Evolutionary conservation across 1,284 basidiomycete species (phyloP).

Genomic region (Leccinum brunneo-olivaceum): DNA sequence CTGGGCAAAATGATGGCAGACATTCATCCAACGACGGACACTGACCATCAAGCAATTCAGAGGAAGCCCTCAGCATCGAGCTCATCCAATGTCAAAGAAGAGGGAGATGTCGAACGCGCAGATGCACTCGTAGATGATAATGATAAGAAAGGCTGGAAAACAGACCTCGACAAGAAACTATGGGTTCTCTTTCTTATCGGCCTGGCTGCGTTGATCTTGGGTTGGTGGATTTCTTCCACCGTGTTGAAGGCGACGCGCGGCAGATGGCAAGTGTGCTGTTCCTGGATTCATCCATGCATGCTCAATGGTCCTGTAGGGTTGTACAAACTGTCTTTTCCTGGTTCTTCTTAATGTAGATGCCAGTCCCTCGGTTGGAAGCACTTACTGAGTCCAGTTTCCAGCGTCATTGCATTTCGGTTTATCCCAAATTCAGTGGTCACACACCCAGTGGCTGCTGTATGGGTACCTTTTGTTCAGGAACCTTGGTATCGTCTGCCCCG

Average conservation of each 20-base stretch:
- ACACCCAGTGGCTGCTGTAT: slow-evolving; percentile 58
- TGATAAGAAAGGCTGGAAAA: slow-evolving; percentile 17
- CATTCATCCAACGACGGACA: not conserved
- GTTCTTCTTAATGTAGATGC: slow-evolving; percentile 63
- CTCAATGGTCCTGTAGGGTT: slow-evolving; percentile 40
- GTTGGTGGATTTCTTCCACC: slow-evolving; percentile 77
- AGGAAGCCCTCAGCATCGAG: slow-evolving; percentile 17
- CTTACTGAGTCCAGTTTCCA: slow-evolving; percentile 24
- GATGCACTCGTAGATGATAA: slow-evolving; percentile 20
- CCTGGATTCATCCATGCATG: slow-evolving; percentile 1
- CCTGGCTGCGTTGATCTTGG: slow-evolving; percentile 58
- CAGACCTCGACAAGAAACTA: slow-evolving; percentile 22
- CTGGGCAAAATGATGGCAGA: slow-evolving; percentile 18
- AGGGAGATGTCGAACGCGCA: slow-evolving; percentile 16
- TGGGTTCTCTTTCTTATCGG: slow-evolving; percentile 43
- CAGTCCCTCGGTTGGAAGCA: not conserved
- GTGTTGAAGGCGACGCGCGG: slow-evolving; percentile 61
- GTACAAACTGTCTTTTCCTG: slow-evolving; percentile 76
- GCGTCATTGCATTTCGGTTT: slow-evolving; percentile 73
- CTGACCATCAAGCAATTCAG: slow-evolving; percentile 10
- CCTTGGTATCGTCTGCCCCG: slow-evolving; percentile 70
- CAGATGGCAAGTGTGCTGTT: slow-evolving; percentile 47
- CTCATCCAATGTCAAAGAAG: slow-evolving; percentile 18
- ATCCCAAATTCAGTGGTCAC: slow-evolving; percentile 65
- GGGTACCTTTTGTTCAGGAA: slow-evolving; percentile 54